Base-by-base conservation (phyloP, 1,139 yeast species). In the Saccharomyces hybrid region DNA sequence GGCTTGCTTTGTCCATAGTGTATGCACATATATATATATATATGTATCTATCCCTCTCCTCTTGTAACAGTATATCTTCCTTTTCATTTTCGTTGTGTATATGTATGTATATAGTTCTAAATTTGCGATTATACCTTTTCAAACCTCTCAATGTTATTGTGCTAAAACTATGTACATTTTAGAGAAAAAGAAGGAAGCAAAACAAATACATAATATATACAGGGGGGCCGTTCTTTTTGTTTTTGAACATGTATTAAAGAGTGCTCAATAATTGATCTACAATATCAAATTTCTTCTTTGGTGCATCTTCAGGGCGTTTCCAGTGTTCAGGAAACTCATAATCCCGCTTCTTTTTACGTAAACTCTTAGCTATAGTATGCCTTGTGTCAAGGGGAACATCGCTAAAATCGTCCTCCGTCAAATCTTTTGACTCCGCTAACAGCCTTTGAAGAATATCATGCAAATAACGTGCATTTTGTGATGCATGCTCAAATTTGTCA, bases 311-410 rank as follows among this genome's bases (percentile, higher is more conserved):
- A 38, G 95, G 95, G 64, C 89, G 81, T 66, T 81, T 83, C 99
- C 99, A 93, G 51, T 78, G 81, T 58, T 83, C 82, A 8, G 98
- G 98, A 75, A 88, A 91, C 53, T 70, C 62, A 62, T 68, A 65
- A 56, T 67, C 64, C 47, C 79, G 70, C 55, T 73, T 70, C 55
- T 73, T 69, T 68, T 77, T 78, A 60, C 77, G 78, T 42, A 73
- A 67, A 58, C 77, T 74, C 69, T 75, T 78, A 13, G 78, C 75
- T 48, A 66, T 64, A 27, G 76, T 75, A 69, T 86, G 93, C 69
- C 96, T 83, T 29, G 78, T 81, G 69, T 90, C 96, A 51, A 93
- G 71, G 32, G 98, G 97, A 46, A 93, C 75, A 65, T 88, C 96
- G 48, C 78, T 75, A 63, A 88, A 87, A 59, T 87, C 93, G 49